Evolutionary conservation across 2,329 filamentous ascomycete species (phyloP).

Genomic region (Aspergillus neotritici): DNA sequence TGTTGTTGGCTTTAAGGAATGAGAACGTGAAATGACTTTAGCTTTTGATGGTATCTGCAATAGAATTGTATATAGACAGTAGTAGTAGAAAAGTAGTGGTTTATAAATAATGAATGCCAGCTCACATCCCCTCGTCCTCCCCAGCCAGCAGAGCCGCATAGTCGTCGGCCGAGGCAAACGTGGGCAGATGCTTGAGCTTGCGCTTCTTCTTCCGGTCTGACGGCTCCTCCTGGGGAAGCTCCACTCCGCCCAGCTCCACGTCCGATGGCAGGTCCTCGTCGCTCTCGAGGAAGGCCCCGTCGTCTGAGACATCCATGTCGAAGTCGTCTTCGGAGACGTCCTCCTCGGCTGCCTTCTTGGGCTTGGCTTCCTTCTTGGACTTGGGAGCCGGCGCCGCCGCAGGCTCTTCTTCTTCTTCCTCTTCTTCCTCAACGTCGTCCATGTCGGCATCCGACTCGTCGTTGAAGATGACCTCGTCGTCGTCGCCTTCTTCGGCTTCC

Average conservation of each 20-base stretch:
- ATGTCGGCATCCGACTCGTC: conserved; percentile 44
- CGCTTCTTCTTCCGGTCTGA: conserved; percentile 60
- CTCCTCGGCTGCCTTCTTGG: conserved; percentile 33
- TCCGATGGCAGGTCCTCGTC: conserved; percentile 52
- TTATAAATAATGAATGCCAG: conserved; percentile 2
- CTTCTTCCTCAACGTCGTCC: conserved; percentile 45
- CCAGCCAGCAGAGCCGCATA: conserved; percentile 78
- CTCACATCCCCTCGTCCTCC: conserved; percentile 53
- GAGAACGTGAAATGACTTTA: no score
- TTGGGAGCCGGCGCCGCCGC: conserved; percentile 23
- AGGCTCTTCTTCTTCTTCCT: conserved; percentile 43
- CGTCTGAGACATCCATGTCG: conserved; percentile 44
- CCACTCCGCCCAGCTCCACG: conserved; percentile 42
- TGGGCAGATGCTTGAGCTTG: conserved; percentile 83
- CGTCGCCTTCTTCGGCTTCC: conserved; percentile 36
- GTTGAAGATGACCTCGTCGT: conserved; percentile 44
- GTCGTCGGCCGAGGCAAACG: conserved; percentile 88
- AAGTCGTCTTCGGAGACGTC: conserved; percentile 44
- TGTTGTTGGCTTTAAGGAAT: no score
- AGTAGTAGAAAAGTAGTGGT: conserved; percentile 6
- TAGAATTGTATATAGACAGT: conserved; percentile 11
- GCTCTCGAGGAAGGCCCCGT: conserved; percentile 46
- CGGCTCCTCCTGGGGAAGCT: conserved; percentile 37
- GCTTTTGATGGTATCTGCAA: conserved; percentile 12
- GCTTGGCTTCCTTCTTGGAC: conserved; percentile 20